Evolutionary conservation across 1,284 basidiomycete genomes (phyloP).

Genomic region (Tylopilus sp.): DNA sequence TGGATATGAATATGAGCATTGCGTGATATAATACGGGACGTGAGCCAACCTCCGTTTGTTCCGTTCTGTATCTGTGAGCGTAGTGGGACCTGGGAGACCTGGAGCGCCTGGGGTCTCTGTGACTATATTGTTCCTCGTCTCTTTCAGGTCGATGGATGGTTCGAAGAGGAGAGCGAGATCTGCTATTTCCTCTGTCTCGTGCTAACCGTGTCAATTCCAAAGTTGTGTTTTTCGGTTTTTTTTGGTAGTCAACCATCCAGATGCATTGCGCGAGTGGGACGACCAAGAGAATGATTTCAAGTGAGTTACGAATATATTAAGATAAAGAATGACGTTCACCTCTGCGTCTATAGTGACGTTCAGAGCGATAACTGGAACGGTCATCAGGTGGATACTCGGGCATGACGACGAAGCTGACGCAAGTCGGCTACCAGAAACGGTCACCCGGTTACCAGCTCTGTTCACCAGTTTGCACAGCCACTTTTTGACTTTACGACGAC

Average conservation of each 20-base stretch:
- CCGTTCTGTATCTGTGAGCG: slow-evolving; percentile 5
- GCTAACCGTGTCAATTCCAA: slow-evolving; percentile 9
- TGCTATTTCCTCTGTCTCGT: slow-evolving; percentile 17
- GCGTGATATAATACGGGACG: not conserved
- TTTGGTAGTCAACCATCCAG: slow-evolving; percentile 17
- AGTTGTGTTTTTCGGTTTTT: slow-evolving; percentile 7
- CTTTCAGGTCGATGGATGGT: slow-evolving; percentile 7
- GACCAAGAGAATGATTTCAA: slow-evolving; percentile 23
- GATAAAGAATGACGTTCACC: slow-evolving; percentile 25
- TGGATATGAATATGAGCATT: not conserved
- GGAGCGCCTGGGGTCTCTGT: slow-evolving; percentile 19
- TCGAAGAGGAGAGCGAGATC: slow-evolving; percentile 29
- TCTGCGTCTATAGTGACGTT: slow-evolving; percentile 16
- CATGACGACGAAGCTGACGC: slow-evolving; percentile 15
- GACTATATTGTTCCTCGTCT: slow-evolving; percentile 6
- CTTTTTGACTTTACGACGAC: not conserved
- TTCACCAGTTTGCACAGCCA: not conserved
- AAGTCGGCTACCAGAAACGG: not conserved
- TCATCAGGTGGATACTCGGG: slow-evolving; percentile 6
- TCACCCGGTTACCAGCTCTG: not conserved
- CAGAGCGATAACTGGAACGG: slow-evolving; percentile 1
- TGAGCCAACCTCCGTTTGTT: slow-evolving; percentile 10
- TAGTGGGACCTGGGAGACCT: slow-evolving; percentile 25
- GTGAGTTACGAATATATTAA: slow-evolving; percentile 20
- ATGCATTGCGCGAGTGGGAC: slow-evolving; percentile 13